These are phyloP conservation scores for Colletotrichum sublineola DNA, from an alignment of 2,329 filamentous ascomycete species.

Conservation along the genomic window DNA sequence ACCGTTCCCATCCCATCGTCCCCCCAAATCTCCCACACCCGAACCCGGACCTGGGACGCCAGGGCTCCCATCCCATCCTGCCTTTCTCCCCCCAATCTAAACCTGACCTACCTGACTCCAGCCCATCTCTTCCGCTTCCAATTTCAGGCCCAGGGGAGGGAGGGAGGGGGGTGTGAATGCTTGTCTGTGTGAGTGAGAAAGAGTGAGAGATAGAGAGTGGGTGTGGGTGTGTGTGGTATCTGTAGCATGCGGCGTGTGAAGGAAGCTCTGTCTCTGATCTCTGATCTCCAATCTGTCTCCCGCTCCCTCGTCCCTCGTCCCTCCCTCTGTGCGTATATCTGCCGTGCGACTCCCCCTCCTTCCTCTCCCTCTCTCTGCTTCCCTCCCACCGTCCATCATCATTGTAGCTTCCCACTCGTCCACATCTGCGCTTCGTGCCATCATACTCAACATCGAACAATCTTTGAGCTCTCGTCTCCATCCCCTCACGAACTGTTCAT, in stretches of 20 bases:
- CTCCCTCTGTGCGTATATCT: conserved; percentile 40
- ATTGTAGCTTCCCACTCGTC: conserved; percentile 1
- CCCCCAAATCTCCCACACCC: neutral
- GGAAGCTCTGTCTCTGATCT: conserved; percentile 33
- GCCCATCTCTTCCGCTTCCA: conserved; percentile 13
- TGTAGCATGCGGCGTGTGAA: neutral
- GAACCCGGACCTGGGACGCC: conserved; percentile 22
- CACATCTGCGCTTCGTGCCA: neutral
- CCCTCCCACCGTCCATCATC: neutral
- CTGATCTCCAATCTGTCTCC: conserved; percentile 18
- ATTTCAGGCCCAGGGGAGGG: conserved; percentile 19
- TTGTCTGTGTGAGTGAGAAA: conserved; percentile 2
- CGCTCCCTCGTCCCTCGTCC: conserved; percentile 6
- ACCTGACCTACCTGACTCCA: conserved; percentile 3
- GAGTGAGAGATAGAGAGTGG: neutral
- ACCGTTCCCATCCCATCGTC: conserved; percentile 36
- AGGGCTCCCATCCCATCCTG: conserved; percentile 27
- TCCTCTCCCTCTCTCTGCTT: neutral
- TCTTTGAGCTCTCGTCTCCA: neutral
- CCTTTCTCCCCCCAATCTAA: conserved; percentile 2
- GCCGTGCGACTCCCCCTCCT: conserved; percentile 32
- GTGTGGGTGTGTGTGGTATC: neutral
- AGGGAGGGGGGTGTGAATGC: neutral
- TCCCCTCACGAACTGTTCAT: neutral
- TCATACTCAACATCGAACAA: neutral